Conservation (phyloP, 2,329 filamentous ascomycete genomes). For the Xylaria sp. region DNA sequence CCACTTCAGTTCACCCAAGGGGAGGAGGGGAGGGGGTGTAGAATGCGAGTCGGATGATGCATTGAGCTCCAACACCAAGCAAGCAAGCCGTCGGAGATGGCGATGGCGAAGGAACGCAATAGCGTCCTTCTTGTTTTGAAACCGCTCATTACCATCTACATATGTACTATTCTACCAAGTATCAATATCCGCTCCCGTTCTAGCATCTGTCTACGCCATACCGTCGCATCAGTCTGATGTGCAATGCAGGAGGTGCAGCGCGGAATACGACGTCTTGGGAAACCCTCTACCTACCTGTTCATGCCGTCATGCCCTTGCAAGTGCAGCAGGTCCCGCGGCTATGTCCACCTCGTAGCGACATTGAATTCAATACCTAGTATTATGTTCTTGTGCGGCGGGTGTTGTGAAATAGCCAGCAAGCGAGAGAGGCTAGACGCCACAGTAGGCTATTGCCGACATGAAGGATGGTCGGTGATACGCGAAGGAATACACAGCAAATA, state of each 20-base stretch:
- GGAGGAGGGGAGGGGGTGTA: constrained; percentile 5
- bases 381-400: constrained; percentile 13
- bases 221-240: constrained; percentile 32
- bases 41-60: constrained; percentile 23
- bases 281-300: constrained; percentile 27
- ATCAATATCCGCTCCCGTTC: constrained; percentile 13
- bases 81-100: constrained; percentile 23
- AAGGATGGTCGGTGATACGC: background rate
- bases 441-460: background rate
- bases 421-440: constrained; percentile 11
- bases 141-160: constrained; percentile 4
- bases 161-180: constrained; percentile 8
- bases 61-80: constrained; percentile 16
- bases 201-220: constrained; percentile 30
- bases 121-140: constrained; percentile 17
- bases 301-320: constrained; percentile 29
- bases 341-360: constrained; percentile 17
- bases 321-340: constrained; percentile 32
- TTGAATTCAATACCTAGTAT: constrained; percentile 24
- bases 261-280: constrained; percentile 36
- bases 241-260: constrained; percentile 34
- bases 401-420: constrained; percentile 22
- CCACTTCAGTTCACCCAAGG: constrained; percentile 18
- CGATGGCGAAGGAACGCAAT: constrained; percentile 34
- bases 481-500: background rate